Evolutionary conservation across 2,329 filamentous ascomycete genomes (phyloP).

Genomic region (Ophiobolus disseminans): DNA sequence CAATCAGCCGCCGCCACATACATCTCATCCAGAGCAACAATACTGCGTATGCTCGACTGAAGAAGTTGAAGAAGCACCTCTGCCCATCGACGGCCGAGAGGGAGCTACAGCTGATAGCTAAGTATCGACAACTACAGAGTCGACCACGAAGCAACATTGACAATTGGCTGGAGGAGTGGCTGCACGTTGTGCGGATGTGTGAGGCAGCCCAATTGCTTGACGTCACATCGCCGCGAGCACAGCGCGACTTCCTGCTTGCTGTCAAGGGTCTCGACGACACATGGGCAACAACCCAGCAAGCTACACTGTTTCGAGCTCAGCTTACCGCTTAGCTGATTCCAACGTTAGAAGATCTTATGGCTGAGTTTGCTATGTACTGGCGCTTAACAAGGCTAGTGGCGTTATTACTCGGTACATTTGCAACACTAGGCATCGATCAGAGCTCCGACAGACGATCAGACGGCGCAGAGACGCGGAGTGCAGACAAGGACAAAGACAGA

Average conservation of each 20-base stretch:
- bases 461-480: slow-evolving; percentile 1
- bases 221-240: background rate
- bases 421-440: slow-evolving; percentile 5
- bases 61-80: slow-evolving; percentile 4
- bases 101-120: background rate
- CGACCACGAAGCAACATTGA: background rate
- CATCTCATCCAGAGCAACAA: slow-evolving; percentile 1
- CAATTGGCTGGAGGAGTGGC: slow-evolving; percentile 1
- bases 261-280: slow-evolving; percentile 1
- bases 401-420: slow-evolving; percentile 7
- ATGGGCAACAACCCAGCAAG: background rate
- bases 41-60: slow-evolving; percentile 2
- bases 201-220: background rate
- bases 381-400: slow-evolving; percentile 5
- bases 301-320: background rate
- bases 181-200: background rate
- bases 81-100: background rate
- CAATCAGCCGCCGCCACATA: background rate
- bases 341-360: slow-evolving; percentile 5
- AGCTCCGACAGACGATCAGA: background rate
- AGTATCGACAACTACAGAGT: background rate
- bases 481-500: background rate
- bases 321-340: slow-evolving; percentile 1
- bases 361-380: slow-evolving; percentile 7
- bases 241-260: slow-evolving; percentile 8